Evolutionary conservation across 257 asterid genomes (phyloP).

Genomic region (Orobanche coerulescens): DNA sequence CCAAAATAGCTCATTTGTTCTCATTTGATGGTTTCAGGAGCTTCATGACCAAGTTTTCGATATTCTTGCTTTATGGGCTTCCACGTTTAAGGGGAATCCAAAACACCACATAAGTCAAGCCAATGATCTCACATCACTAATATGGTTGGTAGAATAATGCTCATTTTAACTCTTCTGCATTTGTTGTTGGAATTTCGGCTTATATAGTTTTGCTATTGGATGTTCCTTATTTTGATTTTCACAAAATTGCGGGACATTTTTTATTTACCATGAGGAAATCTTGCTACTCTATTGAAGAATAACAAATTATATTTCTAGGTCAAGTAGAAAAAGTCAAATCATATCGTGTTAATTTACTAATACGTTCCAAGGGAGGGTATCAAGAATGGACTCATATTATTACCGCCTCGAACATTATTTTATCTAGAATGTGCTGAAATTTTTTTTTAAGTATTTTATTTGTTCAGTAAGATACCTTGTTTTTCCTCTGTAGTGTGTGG

Average conservation of each 20-base stretch:
- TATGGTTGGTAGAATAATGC: constrained; percentile 51
- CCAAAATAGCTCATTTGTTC: constrained; percentile 25
- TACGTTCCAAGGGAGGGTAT: neutral
- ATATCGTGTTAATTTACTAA: neutral
- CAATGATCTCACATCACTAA: constrained; percentile 55
- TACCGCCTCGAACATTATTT: neutral
- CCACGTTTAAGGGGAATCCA: constrained; percentile 59
- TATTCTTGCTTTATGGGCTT: constrained; percentile 88
- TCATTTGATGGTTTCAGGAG: constrained; percentile 59
- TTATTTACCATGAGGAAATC: neutral
- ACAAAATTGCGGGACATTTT: constrained; percentile 11
- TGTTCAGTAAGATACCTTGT: neutral
- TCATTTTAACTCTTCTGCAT: constrained; percentile 15
- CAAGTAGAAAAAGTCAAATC: neutral
- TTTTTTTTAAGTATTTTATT: neutral
- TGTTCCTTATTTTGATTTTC: constrained; percentile 7
- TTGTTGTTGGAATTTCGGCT: constrained; percentile 11
- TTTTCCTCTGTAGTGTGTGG: constrained; percentile 66
- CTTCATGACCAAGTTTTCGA: constrained; percentile 89
- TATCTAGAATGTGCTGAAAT: neutral
- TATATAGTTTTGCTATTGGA: neutral
- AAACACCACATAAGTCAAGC: constrained; percentile 38
- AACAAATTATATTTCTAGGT: neutral
- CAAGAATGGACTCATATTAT: neutral
- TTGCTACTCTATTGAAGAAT: neutral